Evolutionary conservation across 2,329 filamentous ascomycete genomes (phyloP), one percentile per base, ranked within the genome.

Genomic region (Magnaporthales sp.): DNA sequence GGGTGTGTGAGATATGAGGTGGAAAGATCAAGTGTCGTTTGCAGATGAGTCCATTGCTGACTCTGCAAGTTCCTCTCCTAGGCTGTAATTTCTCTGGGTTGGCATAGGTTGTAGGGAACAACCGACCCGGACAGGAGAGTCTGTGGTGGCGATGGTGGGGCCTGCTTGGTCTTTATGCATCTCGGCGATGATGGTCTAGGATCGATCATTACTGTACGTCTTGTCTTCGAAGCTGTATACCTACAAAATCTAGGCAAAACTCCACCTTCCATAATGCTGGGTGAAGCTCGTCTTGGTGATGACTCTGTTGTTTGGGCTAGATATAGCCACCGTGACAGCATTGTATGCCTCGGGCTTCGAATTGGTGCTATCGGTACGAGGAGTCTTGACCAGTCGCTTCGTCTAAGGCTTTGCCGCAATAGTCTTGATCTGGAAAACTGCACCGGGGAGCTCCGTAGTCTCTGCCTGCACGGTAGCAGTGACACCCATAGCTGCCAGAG

Each of bases 351-450:
- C 19, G 38, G 26, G 46, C 19, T 51, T n/a, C 6, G 19, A 4
- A 19, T 51, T 51, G 38, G 6, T 19, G 6, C 38, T 51, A n/a
- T 19, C 19, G 19, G n/a, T 51, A n/a, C 11, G 6, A 51, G 38
- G 15, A 5, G 38, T 19, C 3, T n/a, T 32, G 19, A 38, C 29
- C 26, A 15, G 15, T 6, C 56, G 56, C 56, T 38, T 11, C 11
- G 62, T 38, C 62, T 81, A 90, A 74, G 85, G 78, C 78, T 92
- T 92, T 32, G 84, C 78, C 29, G 87, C 84, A 65, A 90, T 81
- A 54, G 91, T 95, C 80, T 96, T 96, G 76, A 99, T 97, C 80
- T 99, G 95, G 77, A 99, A 99, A 0, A 93, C 92, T 46, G 94
- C 95, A 6, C 86, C 86, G 0, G 95, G 95, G 66, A 99, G 82